Evolutionary conservation across 129 eudicot genomes (phyloP), one percentile per base, ranked within the genome.

Genomic region (Saposhnikovia divaricata): DNA sequence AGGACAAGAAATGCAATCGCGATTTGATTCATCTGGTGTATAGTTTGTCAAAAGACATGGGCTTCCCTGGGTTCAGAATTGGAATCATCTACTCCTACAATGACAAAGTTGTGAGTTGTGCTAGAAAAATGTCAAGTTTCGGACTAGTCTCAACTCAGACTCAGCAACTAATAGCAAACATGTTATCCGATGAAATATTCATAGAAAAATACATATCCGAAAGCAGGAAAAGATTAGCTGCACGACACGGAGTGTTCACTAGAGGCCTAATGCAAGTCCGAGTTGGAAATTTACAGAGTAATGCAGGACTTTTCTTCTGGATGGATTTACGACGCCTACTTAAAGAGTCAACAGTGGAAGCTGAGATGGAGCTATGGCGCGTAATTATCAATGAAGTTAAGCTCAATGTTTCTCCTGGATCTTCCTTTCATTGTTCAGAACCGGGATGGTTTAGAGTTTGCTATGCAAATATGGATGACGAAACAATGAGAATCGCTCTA

Each of bases 101-200:
- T 42, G 89, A 90, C 50, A 15, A 69, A 14, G 95, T 90, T 5
- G 87, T 88, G 8, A 81, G n/a, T 15, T 76, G 81, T 28, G 90
- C 92, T 0, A 76, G 92, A 40, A 90, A 85, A 76, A 88, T 90
- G 92, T 88, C 95, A 6, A 90, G 92, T 42, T 90, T 90, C 34
- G 88, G 90, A 38, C 84, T 88, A 1, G 88, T 90, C 59, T 90
- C 95, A n/a, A 78, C 95, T 3, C 95, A 88, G 80, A 90, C 95
- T 5, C 95, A 90, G 48, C 84, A 77, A 23, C 51, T 90, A 39
- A 75, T 90, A 9, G 88, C 87, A 21, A 42, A 89, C 3, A 90
- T 90, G 91, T 82, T 90, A 9, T 86, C 87, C 0, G 94, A 90
- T 14, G 79, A 83, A 43, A 59, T 39, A 39, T 90, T 90, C 8